phyloP scores from a whole-genome alignment of 176 grass and related monocot genomes.

The Avena sativa region DNA sequence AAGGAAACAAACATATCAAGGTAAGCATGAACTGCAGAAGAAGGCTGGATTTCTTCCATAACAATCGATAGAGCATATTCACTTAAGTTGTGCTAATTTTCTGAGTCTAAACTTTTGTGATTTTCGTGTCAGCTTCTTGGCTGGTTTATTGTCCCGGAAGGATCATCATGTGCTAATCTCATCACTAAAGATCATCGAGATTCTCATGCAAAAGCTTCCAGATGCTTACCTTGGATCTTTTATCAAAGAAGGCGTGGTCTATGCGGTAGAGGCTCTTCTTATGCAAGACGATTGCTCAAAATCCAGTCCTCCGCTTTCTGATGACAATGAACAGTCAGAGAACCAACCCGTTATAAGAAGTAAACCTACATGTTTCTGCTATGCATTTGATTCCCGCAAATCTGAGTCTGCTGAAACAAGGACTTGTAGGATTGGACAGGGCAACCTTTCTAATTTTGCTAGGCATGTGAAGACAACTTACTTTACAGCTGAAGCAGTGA shows the following conservation, averaged over 20 bases:
- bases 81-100: background rate
- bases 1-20: slow-evolving; percentile 89
- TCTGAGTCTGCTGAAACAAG: slow-evolving; percentile 55
- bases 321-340: slow-evolving; percentile 48
- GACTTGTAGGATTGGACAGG: slow-evolving; percentile 68
- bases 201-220: slow-evolving; percentile 99
- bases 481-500: slow-evolving; percentile 71
- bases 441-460: slow-evolving; percentile 61
- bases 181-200: slow-evolving; percentile 83
- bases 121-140: slow-evolving; percentile 85
- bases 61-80: slow-evolving; percentile 13
- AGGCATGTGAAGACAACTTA: slow-evolving; percentile 77
- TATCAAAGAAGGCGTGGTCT: slow-evolving; percentile 94
- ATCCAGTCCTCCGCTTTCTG: slow-evolving; percentile 45
- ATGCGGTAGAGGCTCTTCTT: slow-evolving; percentile 84
- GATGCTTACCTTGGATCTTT: slow-evolving; percentile 88
- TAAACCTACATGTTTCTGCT: slow-evolving; percentile 84
- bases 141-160: slow-evolving; percentile 86
- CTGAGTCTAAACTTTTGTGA: slow-evolving; percentile 49
- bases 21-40: slow-evolving; percentile 49
- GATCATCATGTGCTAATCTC: slow-evolving; percentile 84
- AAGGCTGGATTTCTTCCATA: slow-evolving; percentile 33
- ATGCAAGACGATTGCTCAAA: slow-evolving; percentile 65
- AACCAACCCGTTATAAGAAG: slow-evolving; percentile 54
- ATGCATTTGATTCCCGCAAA: slow-evolving; percentile 72